A percentile compares a stretch with the other conserved stretches of the same genome.
Evolutionary conservation across 306 rosid genomes (phyloP).

Genomic region (Luffa aegyptiaca): DNA sequence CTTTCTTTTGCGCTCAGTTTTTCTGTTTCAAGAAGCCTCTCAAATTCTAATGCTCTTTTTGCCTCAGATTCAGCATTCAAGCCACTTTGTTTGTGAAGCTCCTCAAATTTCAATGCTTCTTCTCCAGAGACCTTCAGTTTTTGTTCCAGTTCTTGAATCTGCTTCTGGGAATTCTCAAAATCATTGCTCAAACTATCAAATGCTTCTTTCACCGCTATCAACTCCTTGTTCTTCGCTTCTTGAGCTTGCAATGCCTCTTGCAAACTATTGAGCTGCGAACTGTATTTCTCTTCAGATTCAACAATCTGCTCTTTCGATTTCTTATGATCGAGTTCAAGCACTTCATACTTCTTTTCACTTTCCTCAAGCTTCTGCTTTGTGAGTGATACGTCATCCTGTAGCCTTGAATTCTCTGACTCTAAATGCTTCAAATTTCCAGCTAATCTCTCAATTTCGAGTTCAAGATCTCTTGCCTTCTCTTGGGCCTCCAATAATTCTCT

Average conservation of each 20-base stretch:
- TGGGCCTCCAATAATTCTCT: slow-evolving; percentile 76
- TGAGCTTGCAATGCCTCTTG: slow-evolving; percentile 63
- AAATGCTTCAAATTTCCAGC: slow-evolving; percentile 55
- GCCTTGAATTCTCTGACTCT: slow-evolving; percentile 58
- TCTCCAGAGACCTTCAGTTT: slow-evolving; percentile 42
- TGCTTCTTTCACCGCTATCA: slow-evolving; percentile 57
- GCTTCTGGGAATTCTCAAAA: slow-evolving; percentile 61
- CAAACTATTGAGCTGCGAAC: slow-evolving; percentile 41
- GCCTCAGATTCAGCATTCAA: slow-evolving; percentile 65
- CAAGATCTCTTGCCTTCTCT: slow-evolving; percentile 76
- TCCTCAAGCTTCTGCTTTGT: slow-evolving; percentile 56
- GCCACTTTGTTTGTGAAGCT: slow-evolving; percentile 80
- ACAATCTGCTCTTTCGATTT: slow-evolving; percentile 51
- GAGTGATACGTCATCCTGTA: slow-evolving; percentile 55
- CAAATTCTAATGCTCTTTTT: slow-evolving; percentile 54
- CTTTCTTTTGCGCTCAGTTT: slow-evolving; percentile 38
- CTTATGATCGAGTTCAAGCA: slow-evolving; percentile 47
- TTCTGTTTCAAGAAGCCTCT: slow-evolving; percentile 63
- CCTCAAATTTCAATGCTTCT: slow-evolving; percentile 64
- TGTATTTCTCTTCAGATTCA: slow-evolving; percentile 58
- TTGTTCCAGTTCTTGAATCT: slow-evolving; percentile 48
- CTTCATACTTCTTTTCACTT: slow-evolving; percentile 47
- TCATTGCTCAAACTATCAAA: slow-evolving; percentile 46
- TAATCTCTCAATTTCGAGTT: slow-evolving; percentile 47
- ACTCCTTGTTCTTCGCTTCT: slow-evolving; percentile 59